Evolutionary conservation across 331 rosid species (phyloP).

Genomic region (Quercus lobata): DNA sequence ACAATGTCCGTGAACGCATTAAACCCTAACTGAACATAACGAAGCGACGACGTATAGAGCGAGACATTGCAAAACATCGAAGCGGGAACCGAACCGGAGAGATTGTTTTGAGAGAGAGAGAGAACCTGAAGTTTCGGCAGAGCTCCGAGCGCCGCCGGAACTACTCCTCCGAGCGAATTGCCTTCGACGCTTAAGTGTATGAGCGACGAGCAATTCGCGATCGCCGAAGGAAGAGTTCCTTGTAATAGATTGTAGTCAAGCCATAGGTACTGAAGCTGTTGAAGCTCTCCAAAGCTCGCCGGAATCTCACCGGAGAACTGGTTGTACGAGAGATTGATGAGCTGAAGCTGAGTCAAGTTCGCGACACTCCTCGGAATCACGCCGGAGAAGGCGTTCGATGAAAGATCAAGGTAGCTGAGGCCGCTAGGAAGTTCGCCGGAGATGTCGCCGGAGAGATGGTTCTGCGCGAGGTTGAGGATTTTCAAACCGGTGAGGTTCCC

Average conservation of each 20-base stretch:
- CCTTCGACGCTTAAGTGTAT: slow-evolving; percentile 79
- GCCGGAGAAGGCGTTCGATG: slow-evolving; percentile 74
- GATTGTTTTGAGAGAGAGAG: slow-evolving; percentile 64
- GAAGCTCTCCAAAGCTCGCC: slow-evolving; percentile 71
- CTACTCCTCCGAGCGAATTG: slow-evolving; percentile 67
- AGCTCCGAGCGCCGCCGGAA: slow-evolving; percentile 79
- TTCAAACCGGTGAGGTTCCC: slow-evolving; percentile 55
- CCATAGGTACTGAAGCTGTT: slow-evolving; percentile 77
- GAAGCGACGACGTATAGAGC: slow-evolving; percentile 60
- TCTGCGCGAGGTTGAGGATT: slow-evolving; percentile 65
- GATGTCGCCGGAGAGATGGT: slow-evolving; percentile 61
- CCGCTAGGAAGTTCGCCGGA: slow-evolving; percentile 45
- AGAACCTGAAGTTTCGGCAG: slow-evolving; percentile 76
- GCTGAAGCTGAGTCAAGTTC: slow-evolving; percentile 55
- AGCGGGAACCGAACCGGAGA: slow-evolving; percentile 74
- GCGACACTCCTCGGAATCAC: slow-evolving; percentile 52
- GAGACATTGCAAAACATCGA: slow-evolving; percentile 77
- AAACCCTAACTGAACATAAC: slow-evolving; percentile 74
- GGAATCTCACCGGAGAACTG: slow-evolving; percentile 71
- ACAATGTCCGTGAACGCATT: slow-evolving; percentile 72
- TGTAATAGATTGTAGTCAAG: slow-evolving; percentile 63
- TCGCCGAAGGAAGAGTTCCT: slow-evolving; percentile 88
- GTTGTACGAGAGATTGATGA: slow-evolving; percentile 74
- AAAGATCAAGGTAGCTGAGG: slow-evolving; percentile 67
- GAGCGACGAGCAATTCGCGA: slow-evolving; percentile 77